Evolutionary conservation across 495 filamentous ascomycete genomes (phyloP), one percentile per base, ranked within the genome.

Genomic region (Penicillium lagena): DNA sequence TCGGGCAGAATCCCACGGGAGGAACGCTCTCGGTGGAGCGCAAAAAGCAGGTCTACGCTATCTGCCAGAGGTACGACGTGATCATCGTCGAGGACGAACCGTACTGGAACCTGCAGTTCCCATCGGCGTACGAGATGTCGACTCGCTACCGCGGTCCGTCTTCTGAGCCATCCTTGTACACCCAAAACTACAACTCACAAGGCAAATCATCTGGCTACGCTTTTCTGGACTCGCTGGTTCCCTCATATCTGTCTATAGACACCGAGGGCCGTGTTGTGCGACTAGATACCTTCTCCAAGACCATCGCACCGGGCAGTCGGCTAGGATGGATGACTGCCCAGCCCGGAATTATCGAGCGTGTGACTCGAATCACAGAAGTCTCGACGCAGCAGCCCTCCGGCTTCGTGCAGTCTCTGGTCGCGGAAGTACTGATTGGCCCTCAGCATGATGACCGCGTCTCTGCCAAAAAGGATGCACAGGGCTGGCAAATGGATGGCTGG

Each of bases 71-170:
- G 53, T 93, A 88, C 63, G 89, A 97, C 62, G 80, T 97, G 45
- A 79, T 96, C 54, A 95, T 96, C 48, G 69, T 94, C 51, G 91
- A 97, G 65, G 91, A 97, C 58, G 90, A 95, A 44, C 91, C 91
- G 2, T 97, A 97, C 67, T 97, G 89, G 87, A 91, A 93, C 57
- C 76, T 97, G 10, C 91, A 96, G 56, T 96, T 78, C 52, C 87
- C 87, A 2, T 87, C 83, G 3, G 81, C 82, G 5, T 68, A 72
- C 31, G 46, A 50, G 17, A 40, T 49, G 41, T 59, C 70, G 45
- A 57, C 64, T 12, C 45, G 52, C 38, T 58, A 62, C 39, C 68
- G 71, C n/a, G 60, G 62, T 13, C 17, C 37, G n/a, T 40, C 35
- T 7, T 22, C 42, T 11, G 45, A 49, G 29, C 34, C 42, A 14